Conservation (phyloP, 129 eudicot genomes). For the Flaveria linearis region DNA sequence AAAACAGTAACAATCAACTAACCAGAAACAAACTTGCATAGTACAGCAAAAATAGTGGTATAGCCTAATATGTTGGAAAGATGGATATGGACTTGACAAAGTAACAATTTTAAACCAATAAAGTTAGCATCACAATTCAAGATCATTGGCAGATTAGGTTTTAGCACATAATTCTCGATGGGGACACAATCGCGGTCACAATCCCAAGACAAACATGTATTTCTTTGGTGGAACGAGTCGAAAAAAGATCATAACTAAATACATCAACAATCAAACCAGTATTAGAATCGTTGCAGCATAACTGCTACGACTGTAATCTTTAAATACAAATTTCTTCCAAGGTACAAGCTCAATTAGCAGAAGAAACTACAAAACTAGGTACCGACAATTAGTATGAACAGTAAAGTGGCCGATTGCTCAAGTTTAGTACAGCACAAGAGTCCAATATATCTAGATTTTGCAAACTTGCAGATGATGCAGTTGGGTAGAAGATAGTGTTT, state of each 20-base stretch:
- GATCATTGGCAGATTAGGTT: too few species aligned
- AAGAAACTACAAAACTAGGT: neutral
- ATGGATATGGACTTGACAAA: too few species aligned
- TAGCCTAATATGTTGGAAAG: too few species aligned
- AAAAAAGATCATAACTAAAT: neutral
- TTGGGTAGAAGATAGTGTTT: too few species aligned
- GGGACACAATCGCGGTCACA: neutral
- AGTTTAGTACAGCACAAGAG: too few species aligned
- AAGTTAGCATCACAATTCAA: too few species aligned
- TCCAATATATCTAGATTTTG: too few species aligned
- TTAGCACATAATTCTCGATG: neutral
- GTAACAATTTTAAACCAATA: neutral
- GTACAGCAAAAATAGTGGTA: too few species aligned
- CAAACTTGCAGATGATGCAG: neutral
- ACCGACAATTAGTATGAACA: neutral
- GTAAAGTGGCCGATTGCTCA: neutral
- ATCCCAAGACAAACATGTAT: neutral
- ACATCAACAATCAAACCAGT: neutral
- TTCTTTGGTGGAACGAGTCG: neutral
- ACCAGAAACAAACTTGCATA: slow-evolving; percentile 7
- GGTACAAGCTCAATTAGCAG: neutral
- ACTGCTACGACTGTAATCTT: neutral
- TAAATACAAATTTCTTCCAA: neutral
- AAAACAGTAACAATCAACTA: neutral
- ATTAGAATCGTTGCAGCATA: neutral